A percentile compares a stretch with the other conserved stretches of the same genome.
phyloP scores from a whole-genome alignment of 257 asterid species.

The Penstemon eatonii region DNA sequence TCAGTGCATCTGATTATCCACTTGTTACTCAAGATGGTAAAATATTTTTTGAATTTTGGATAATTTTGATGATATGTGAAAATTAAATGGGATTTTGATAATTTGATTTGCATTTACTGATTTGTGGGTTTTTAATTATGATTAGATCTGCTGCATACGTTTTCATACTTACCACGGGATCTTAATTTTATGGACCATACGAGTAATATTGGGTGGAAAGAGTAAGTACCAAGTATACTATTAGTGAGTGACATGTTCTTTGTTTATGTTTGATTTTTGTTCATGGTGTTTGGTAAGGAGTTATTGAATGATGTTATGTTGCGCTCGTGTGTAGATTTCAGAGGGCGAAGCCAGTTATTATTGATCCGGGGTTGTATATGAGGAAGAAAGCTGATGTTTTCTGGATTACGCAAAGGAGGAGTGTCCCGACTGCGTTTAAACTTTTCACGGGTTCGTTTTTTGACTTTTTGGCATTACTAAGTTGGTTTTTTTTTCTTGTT shows the following conservation, averaged over 20 bases:
- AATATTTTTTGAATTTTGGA: neutral
- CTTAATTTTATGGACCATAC: constrained; percentile 96
- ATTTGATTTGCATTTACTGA: constrained; percentile 19
- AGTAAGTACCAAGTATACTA: constrained; percentile 46
- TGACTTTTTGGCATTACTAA: constrained; percentile 27
- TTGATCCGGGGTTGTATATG: constrained; percentile 94
- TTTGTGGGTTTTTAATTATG: constrained; percentile 28
- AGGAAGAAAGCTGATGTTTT: constrained; percentile 81
- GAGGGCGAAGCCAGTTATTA: constrained; percentile 88
- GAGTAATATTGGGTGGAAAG: constrained; percentile 96
- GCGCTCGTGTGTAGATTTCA: constrained; percentile 57
- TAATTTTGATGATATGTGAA: constrained; percentile 9
- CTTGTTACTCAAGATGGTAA: constrained; percentile 92
- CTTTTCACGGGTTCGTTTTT: constrained; percentile 81
- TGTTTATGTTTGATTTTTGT: neutral
- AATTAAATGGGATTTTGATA: neutral
- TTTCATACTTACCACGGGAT: constrained; percentile 84
- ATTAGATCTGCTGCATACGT: constrained; percentile 87
- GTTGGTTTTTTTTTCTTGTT: constrained; percentile 17
- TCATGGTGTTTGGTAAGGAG: neutral
- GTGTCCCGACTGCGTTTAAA: constrained; percentile 95
- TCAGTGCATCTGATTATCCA: constrained; percentile 95
- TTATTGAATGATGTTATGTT: neutral
- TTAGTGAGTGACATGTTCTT: constrained; percentile 5
- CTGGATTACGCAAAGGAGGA: constrained; percentile 94